These are phyloP conservation scores for Leishmania major DNA, from an alignment of 208 protist species.

Conservation along the genomic window DNA sequence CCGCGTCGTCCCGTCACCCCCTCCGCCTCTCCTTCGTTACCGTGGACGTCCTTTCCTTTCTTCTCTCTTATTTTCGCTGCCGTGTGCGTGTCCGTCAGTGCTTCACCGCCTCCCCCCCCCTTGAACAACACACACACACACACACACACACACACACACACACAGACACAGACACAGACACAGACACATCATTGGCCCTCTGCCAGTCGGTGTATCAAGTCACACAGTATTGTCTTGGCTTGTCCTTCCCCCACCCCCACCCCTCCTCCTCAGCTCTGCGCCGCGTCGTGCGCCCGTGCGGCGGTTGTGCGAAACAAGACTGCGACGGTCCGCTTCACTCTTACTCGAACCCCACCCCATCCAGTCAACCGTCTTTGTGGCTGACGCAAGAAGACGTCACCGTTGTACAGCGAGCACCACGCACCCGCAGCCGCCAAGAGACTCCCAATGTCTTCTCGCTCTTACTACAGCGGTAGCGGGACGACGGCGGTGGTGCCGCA, in stretches of 20 bases:
- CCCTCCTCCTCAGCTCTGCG: background rate
- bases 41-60: no score
- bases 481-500: conserved; percentile 13
- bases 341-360: background rate
- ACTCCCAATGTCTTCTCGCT: conserved; percentile 11
- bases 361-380: background rate
- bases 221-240: background rate
- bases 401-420: background rate
- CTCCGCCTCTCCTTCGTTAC: no score
- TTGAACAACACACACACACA: background rate
- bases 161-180: conserved; percentile 5
- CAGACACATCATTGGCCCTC: background rate
- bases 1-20: no score
- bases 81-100: background rate
- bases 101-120: background rate
- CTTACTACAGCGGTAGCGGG: conserved; percentile 7
- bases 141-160: conserved; percentile 6
- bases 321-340: background rate
- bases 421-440: no score
- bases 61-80: background rate
- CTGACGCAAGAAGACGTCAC: background rate
- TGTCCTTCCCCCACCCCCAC: background rate
- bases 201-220: background rate
- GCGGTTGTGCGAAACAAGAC: background rate
- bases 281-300: no score